These are phyloP conservation scores for Coccinonectria pachysandricola DNA, from an alignment of 2,329 filamentous ascomycete species.

Conservation along the genomic window DNA sequence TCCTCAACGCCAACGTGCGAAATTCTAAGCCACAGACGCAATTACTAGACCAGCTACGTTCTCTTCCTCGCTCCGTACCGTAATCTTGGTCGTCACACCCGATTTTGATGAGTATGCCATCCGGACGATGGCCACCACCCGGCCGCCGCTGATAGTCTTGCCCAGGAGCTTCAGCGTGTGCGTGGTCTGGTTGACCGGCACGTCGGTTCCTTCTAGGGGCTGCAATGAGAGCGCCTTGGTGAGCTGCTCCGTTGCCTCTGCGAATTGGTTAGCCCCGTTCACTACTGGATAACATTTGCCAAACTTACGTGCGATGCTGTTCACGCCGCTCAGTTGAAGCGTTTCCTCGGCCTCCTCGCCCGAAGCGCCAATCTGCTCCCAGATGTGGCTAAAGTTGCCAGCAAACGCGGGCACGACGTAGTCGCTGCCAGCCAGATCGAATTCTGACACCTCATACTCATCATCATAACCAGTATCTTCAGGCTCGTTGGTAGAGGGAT, in stretches of 20 bases:
- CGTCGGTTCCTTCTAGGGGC: constrained; percentile 86
- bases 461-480: constrained; percentile 92
- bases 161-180: constrained; percentile 94
- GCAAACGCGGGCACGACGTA: constrained; percentile 91
- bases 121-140: constrained; percentile 75
- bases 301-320: constrained; percentile 63
- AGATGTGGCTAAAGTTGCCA: constrained; percentile 89
- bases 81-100: constrained; percentile 93
- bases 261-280: constrained; percentile 14
- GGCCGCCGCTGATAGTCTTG: constrained; percentile 85
- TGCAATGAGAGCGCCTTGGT: constrained; percentile 80
- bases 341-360: constrained; percentile 90
- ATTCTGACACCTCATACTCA: constrained; percentile 92
- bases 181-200: constrained; percentile 77
- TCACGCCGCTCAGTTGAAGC: constrained; percentile 73
- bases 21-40: constrained; percentile 64
- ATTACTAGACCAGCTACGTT: constrained; percentile 78
- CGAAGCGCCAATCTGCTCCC: constrained; percentile 83
- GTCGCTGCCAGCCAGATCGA: constrained; percentile 83
- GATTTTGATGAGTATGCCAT: constrained; percentile 93
- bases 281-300: too few species aligned
- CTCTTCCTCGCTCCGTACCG: constrained; percentile 84
- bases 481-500: constrained; percentile 84
- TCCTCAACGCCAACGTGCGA: constrained; percentile 25
- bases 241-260: constrained; percentile 88